phyloP scores from a whole-genome alignment of 768 basidiomycete species.

The Leucogyrophana mollusca region DNA sequence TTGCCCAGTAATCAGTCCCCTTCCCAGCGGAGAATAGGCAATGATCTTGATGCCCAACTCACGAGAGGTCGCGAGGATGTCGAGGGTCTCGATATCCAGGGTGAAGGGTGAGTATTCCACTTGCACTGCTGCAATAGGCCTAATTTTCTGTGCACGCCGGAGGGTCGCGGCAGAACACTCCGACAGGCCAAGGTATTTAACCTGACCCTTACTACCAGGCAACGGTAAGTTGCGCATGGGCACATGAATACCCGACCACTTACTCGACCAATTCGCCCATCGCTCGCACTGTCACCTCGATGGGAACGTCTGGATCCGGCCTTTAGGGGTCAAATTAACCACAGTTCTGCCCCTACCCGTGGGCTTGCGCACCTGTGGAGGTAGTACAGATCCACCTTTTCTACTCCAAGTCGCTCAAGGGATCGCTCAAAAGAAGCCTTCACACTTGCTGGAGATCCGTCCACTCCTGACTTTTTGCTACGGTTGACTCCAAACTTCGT shows the following conservation, averaged over 20 bases:
- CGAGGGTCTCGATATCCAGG: slow-evolving; percentile 46
- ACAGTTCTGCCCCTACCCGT: neutral
- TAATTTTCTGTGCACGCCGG: slow-evolving; percentile 48
- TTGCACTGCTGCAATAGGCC: slow-evolving; percentile 50
- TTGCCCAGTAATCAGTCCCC: slow-evolving; percentile 49
- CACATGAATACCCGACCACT: slow-evolving; percentile 9
- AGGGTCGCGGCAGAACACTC: slow-evolving; percentile 47
- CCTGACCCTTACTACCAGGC: slow-evolving; percentile 41
- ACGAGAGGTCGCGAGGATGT: slow-evolving; percentile 40
- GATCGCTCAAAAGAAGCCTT: slow-evolving; percentile 36
- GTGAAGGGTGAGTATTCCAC: slow-evolving; percentile 52
- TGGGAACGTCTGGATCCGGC: slow-evolving; percentile 41
- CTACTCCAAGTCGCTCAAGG: slow-evolving; percentile 40
- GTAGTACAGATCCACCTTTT: slow-evolving; percentile 46
- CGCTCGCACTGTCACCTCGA: slow-evolving; percentile 50
- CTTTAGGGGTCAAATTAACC: slow-evolving; percentile 15
- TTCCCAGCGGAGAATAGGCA: slow-evolving; percentile 52
- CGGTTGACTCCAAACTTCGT: slow-evolving; percentile 51
- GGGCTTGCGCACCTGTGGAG: slow-evolving; percentile 33
- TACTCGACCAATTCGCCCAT: slow-evolving; percentile 55
- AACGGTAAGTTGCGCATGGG: neutral
- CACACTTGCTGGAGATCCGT: slow-evolving; percentile 43
- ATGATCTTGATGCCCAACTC: slow-evolving; percentile 51
- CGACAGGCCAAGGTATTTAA: slow-evolving; percentile 52
- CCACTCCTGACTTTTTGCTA: slow-evolving; percentile 24